Base-by-base conservation (phyloP, 352 stramenopile species). In the Blastocystis sp. region DNA sequence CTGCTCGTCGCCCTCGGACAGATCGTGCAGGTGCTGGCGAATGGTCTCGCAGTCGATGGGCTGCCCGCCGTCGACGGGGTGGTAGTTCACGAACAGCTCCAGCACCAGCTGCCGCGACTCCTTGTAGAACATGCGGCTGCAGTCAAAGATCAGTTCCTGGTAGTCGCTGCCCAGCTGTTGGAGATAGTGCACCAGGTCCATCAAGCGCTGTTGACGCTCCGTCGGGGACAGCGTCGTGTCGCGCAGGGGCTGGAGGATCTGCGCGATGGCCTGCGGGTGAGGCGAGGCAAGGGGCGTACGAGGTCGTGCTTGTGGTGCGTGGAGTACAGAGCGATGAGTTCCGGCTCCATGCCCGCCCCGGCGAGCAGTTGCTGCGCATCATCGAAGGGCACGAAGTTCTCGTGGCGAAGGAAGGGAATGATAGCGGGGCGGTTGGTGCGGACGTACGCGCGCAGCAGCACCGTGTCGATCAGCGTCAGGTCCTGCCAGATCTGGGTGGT, bases 361-460 rank as follows among this genome's bases (percentile, higher is more conserved):
- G 66, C 66, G 21, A 77, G 52, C 1, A 56, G 34, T 56, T 53
- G 19, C 40, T 77, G 66, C 19, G 41, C 34, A 41, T 77, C 66
- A 17, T 77, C 66, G 52, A 77, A 77, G 23, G 21, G 2, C 19
- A 19, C 19, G n/a, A 48, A 53, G 45, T 77, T 77, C 7, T 19
- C 66, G n/a, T 43, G 38, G 2, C 41, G 3, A 17, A 77, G 40
- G 5, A 77, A 60, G 2, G 66, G 66, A 77, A 77, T 48, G n/a
- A 77, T 48, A 23, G n/a, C 34, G 19, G 53, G 38, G 9, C 66
- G 66, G 34, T 48, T 56, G 19, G 45, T n/a, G 52, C 66, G 66
- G 19, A 53, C n/a, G 34, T 77, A 77, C n/a, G 34, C 66, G 19
- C 66, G 66, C 10, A 77, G 38, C 66, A 77, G 19, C 19, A 53